Base-by-base conservation (phyloP, 495 filamentous ascomycete genomes). In the Pseudoneurospora amorphoporcata region DNA sequence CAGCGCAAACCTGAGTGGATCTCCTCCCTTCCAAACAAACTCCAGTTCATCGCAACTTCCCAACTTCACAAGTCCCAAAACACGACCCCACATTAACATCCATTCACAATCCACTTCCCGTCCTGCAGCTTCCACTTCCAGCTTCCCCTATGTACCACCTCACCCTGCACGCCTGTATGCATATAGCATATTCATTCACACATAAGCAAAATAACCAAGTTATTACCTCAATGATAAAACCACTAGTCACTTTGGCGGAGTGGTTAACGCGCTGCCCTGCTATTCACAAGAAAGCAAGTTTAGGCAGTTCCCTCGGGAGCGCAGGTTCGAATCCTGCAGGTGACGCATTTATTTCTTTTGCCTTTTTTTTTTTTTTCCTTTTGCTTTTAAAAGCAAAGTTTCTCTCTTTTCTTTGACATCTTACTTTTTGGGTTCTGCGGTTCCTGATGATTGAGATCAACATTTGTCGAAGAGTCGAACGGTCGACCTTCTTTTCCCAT, bases 251-350 rank as follows among this genome's bases (percentile, higher is more conserved):
- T 73, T 73, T 73, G 72, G 72, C 72, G 68, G 72, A 72, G 71
- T 72, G 71, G 71, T 53, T 53, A 53, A 73, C 70, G 73, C 73
- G 73, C 73, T 71, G 69, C 70, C 73, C 73, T 74, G 73, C 73
- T 74, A 74, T 71, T 68, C 35, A 41, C n/a, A 37, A 71, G 70
- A 39, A 39, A 69, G 53, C 39, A 40, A 40, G 45, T 12, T 37
- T 69, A 74, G 65, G 58, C 58, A 74, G 41, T 69, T 69, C 72
- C 69, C 10, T 58, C 41, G 58, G 70, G 35, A 58, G 69, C 70
- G 10, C 41, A 58, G 70, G 39, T 71, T 69, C 45, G 58, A 69
- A 69, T 72, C 71, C 71, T 72, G 40, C 35, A 72, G 71, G 71
- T 72, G 71, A 72, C 71, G 71, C 42, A 43, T 72, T 42, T 37